Conservation (phyloP, 2,329 filamentous ascomycete genomes). For the Aspergillus sp. region DNA sequence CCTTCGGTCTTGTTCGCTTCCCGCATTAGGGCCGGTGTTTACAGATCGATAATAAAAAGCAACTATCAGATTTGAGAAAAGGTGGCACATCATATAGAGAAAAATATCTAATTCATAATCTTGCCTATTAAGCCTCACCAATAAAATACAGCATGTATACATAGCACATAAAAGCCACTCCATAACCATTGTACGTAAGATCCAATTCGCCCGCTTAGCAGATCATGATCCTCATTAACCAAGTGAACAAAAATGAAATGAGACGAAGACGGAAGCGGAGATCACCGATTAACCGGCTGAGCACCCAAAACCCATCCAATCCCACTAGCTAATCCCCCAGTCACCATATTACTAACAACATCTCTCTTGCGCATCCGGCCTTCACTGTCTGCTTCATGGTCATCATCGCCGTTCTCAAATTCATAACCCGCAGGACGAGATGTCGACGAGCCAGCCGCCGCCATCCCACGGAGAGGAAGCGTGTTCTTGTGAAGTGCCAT, state of each 20-base stretch:
- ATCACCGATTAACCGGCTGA: constrained; percentile 34
- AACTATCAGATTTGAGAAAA: too few relatives aligned
- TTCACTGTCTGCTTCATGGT: constrained; percentile 18
- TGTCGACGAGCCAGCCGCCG: constrained; percentile 3
- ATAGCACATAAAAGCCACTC: background rate
- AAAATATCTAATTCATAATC: background rate
- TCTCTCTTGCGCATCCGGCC: constrained; percentile 42
- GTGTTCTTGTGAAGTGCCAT: constrained; percentile 43
- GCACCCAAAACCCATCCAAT: constrained; percentile 59
- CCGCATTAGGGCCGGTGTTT: too few relatives aligned
- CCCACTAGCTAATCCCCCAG: constrained; percentile 55
- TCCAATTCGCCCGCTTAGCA: too few relatives aligned
- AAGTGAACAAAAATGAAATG: background rate
- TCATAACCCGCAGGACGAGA: constrained; percentile 2
- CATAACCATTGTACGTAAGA: too few relatives aligned
- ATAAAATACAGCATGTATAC: background rate
- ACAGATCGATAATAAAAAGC: too few relatives aligned
- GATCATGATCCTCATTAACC: background rate
- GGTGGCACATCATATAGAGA: too few relatives aligned
- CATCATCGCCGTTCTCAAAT: constrained; percentile 8
- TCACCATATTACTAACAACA: constrained; percentile 58
- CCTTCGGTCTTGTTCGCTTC: too few relatives aligned
- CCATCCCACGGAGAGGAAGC: constrained; percentile 33
- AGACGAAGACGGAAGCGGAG: background rate
- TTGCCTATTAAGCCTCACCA: constrained; percentile 1